Evolutionary conservation across 2,329 filamentous ascomycete genomes (phyloP), one percentile per base, ranked within the genome.

Genomic region (Calonectria honghensis): DNA sequence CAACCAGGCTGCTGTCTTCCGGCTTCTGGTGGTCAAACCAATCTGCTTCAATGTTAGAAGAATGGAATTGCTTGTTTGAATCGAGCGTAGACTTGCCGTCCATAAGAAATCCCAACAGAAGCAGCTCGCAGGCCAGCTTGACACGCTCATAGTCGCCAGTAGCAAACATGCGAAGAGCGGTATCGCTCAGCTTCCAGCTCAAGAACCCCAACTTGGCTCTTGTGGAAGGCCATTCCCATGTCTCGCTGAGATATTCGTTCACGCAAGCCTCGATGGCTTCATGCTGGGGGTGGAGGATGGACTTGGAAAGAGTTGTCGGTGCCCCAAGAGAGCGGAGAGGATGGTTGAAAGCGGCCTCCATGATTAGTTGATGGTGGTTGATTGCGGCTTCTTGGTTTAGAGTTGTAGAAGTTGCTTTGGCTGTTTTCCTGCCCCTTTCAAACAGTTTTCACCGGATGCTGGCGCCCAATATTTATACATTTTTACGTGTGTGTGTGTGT

Each of bases 11-110:
- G 59, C 69, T 73, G 20, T 73, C 48, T 31, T 75, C 65, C 6
- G 61, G 48, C 16, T 48, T 69, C 32, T 75, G 73, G 39, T 75
- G 73, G 13, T 75, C 69, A 35, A 75, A 75, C 73, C 73, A 73
- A 39, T 75, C 73, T 75, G 50, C 35, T 20, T 7, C 7, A 14
- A 7, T 20, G 39, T 70, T 39, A 72, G n/a, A 4, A 20, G 37
- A 6, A 24, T 24, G 3, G 7, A 7, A 13, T 31, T 65, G 2
- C 10, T 16, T 52, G n/a, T 51, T 67, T 27, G 11, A 10, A n/a
- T 35, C 14, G 18, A n/a, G 6, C 16, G 45, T n/a, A 27, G 39
- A 68, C 65, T 50, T 31, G 63, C 69, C 73, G 31, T 74, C 73
- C 73, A 72, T 72, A 29, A 74, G 59, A n/a, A 74, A 74, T 6